These are phyloP conservation scores for Endotrypanum monterogeii DNA, from an alignment of 208 protist species.

Conservation along the genomic window DNA sequence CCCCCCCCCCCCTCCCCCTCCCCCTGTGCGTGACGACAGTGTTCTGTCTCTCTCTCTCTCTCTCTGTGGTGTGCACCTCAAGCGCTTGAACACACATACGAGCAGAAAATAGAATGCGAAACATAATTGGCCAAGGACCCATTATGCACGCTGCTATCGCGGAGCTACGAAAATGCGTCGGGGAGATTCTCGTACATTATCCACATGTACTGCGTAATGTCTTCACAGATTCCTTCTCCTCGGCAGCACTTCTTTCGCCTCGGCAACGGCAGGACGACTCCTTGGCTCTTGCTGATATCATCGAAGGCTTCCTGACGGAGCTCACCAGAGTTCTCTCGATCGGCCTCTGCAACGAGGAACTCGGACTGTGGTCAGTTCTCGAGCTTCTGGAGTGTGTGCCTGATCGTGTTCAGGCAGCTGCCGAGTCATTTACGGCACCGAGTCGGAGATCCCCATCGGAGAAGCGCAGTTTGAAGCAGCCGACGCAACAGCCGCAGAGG, in stretches of 20 bases:
- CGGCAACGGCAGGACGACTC: not conserved
- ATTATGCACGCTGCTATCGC: conserved; percentile 16
- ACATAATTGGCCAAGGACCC: not conserved
- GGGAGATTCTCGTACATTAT: conserved; percentile 21
- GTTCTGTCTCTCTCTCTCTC: not conserved
- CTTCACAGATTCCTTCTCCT: conserved; percentile 3
- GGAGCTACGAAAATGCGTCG: conserved; percentile 8
- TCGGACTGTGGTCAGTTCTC: conserved; percentile 63
- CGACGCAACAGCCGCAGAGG: conserved; percentile 26
- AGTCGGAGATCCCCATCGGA: too few relatives aligned
- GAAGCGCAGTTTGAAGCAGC: not conserved
- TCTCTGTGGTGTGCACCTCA: not conserved
- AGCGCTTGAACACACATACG: not conserved
- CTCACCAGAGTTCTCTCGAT: conserved; percentile 45
- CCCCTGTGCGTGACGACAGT: not conserved
- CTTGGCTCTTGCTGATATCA: conserved; percentile 18
- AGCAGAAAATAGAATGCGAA: not conserved
- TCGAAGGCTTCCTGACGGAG: conserved; percentile 47
- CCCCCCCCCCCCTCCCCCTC: not conserved
- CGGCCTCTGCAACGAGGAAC: conserved; percentile 34
- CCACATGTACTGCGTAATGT: conserved; percentile 21
- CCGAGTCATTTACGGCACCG: not conserved
- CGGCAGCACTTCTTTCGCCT: not conserved
- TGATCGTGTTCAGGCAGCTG: conserved; percentile 19
- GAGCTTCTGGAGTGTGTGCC: conserved; percentile 43